These are phyloP conservation scores for Cyberlindnera veronae DNA, from an alignment of 805 yeast genomes.

Conservation along the genomic window DNA sequence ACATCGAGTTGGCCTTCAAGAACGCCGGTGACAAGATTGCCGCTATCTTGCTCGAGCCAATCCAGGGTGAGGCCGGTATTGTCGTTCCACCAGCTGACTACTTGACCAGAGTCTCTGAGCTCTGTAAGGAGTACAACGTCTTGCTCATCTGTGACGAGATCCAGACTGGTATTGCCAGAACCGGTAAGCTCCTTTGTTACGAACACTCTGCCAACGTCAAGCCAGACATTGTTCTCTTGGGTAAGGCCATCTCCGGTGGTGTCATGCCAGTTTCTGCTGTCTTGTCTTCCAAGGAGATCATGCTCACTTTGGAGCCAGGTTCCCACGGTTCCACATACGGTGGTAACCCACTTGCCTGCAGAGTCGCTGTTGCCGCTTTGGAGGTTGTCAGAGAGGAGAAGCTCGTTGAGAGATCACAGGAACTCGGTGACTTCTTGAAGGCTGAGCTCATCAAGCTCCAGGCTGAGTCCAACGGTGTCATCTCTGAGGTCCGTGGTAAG, in stretches of 20 bases:
- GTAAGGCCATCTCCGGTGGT: constrained; percentile 96
- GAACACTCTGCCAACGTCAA: constrained; percentile 77
- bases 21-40: constrained; percentile 87
- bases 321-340: constrained; percentile 98
- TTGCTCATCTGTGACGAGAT: constrained; percentile 93
- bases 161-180: constrained; percentile 96
- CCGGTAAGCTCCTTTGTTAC: constrained; percentile 89
- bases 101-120: constrained; percentile 62
- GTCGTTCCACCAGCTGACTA: constrained; percentile 89
- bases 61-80: constrained; percentile 98
- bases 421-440: constrained; percentile 68
- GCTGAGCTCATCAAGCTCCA: constrained; percentile 52
- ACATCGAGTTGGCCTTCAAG: constrained; percentile 75
- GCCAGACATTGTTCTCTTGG: constrained; percentile 87
- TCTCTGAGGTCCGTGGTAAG: constrained; percentile 56
- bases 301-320: constrained; percentile 89
- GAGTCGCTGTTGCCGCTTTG: constrained; percentile 90
- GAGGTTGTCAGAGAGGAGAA: constrained; percentile 86
- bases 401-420: constrained; percentile 71
- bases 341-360: constrained; percentile 93
- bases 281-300: constrained; percentile 81
- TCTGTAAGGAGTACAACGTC: constrained; percentile 81
- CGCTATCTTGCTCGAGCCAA: constrained; percentile 89
- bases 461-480: constrained; percentile 49
- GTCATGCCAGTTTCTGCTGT: constrained; percentile 91